These are phyloP conservation scores for Pueraria montana DNA, from an alignment of 306 rosid species.

Conservation along the genomic window DNA sequence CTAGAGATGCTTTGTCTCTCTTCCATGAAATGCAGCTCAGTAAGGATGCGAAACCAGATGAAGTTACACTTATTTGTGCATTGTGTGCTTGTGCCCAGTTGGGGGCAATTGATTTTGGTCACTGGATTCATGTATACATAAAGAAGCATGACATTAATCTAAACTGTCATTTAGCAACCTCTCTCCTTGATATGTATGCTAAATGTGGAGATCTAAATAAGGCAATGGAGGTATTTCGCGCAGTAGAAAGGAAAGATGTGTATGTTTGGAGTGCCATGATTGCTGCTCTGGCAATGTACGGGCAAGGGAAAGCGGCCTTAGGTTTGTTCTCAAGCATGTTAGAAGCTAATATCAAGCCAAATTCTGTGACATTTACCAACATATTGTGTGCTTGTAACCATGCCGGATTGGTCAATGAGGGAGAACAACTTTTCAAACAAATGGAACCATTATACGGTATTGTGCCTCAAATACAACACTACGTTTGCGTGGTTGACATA, in stretches of 20 bases:
- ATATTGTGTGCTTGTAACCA: slow-evolving; percentile 74
- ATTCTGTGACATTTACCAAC: slow-evolving; percentile 70
- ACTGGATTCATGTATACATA: slow-evolving; percentile 64
- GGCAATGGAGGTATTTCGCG: slow-evolving; percentile 62
- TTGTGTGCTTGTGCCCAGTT: slow-evolving; percentile 73
- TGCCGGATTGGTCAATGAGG: slow-evolving; percentile 64
- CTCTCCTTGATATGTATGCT: slow-evolving; percentile 76
- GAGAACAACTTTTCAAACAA: slow-evolving; percentile 56
- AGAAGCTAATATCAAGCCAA: slow-evolving; percentile 68
- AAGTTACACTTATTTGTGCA: slow-evolving; percentile 66
- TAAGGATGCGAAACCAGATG: slow-evolving; percentile 63
- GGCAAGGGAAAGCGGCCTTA: slow-evolving; percentile 64
- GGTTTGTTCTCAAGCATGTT: slow-evolving; percentile 64
- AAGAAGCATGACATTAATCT: slow-evolving; percentile 61
- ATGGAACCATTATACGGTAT: slow-evolving; percentile 67
- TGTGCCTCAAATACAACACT: slow-evolving; percentile 67
- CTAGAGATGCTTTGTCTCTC: slow-evolving; percentile 70
- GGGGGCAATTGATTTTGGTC: slow-evolving; percentile 73
- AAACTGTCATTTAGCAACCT: slow-evolving; percentile 62
- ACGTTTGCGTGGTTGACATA: slow-evolving; percentile 67
- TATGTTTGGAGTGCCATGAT: slow-evolving; percentile 78
- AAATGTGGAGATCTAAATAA: slow-evolving; percentile 73
- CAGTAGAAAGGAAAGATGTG: slow-evolving; percentile 63
- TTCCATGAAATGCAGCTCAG: slow-evolving; percentile 63
- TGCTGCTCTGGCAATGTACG: slow-evolving; percentile 75